These are phyloP conservation scores for Sisymbrium altissimum DNA, from an alignment of 345 rosid species.

Conservation along the genomic window DNA sequence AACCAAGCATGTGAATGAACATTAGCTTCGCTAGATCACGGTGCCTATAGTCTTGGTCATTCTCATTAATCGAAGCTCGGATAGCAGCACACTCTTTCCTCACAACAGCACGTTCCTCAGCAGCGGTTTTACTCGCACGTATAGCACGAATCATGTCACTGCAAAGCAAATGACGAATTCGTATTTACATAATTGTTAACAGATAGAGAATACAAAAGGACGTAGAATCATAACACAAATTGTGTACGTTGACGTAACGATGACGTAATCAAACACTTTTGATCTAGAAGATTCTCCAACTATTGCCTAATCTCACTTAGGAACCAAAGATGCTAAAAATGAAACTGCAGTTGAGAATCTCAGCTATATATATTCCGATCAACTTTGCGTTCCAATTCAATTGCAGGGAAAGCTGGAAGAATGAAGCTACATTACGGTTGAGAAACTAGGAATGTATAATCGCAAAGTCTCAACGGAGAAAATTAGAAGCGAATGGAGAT, in stretches of 20 bases:
- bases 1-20: slow-evolving; percentile 99
- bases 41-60: slow-evolving; percentile 84
- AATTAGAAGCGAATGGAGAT: background rate
- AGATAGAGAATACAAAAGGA: no score
- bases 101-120: slow-evolving; percentile 94
- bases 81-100: slow-evolving; percentile 96
- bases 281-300: background rate
- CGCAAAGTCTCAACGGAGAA: background rate
- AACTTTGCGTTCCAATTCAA: background rate
- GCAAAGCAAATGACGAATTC: slow-evolving; percentile 17
- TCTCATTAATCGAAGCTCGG: slow-evolving; percentile 83
- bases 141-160: slow-evolving; percentile 98
- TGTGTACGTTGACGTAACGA: background rate
- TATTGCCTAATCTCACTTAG: background rate
- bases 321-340: background rate
- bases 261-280: background rate
- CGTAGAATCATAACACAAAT: no score
- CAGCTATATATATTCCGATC: background rate
- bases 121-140: slow-evolving; percentile 98
- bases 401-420: background rate
- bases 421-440: slow-evolving; percentile 21
- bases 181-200: background rate
- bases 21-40: slow-evolving; percentile 94
- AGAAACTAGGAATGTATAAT: background rate
- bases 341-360: background rate